Base-by-base conservation (phyloP, 2,329 filamentous ascomycete genomes). In the Neonectria magnoliae region DNA sequence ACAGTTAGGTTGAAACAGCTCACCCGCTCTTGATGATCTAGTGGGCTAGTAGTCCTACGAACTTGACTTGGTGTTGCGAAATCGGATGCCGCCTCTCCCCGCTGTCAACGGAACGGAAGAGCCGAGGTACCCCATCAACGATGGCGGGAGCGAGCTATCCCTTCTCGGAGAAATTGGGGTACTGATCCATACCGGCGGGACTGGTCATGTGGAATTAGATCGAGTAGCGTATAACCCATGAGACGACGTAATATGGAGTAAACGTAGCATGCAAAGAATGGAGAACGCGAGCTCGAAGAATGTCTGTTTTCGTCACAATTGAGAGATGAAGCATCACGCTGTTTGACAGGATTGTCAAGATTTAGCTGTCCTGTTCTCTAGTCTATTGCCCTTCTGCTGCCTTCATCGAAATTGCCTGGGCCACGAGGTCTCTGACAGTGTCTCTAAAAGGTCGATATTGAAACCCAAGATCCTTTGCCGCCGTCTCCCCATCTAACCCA, bases 401-500 rank as follows among this genome's bases (percentile, higher is more conserved):
- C 8, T 41, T 20, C 61, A 64, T 64, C 8, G 29, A 20, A n/a
- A 51, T 77, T 66, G 63, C 70, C 47, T 77, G 74, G 0, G 59
- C 57, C 5, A 80, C 68, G 3, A 81, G 71, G 47, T 81, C 78
- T 5, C 70, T 59, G 2, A 83, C 76, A 1, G 80, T 81, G 14
- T 79, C 65, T 57, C 68, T 69, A 62, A 82, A 81, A 0, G 71
- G 36, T 11, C 68, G 71, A 61, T 82, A 84, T 41, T 68, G 62
- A 13, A 80, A 65, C 1, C 81, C 80, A 22, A 85, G 69, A 59
- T 83, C 81, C 18, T 70, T 74, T 3, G 76, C 76, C 9, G 79
- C 79, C 9, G 77, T 80, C 60, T 77, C 74, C 0, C 81, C 80
- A 69, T 85, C 83, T 22, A 85, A 62, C 6, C 78, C 80, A 68